A percentile compares a stretch with the other conserved stretches of the same genome.
Conservation (phyloP, 1,284 basidiomycete species). For the Cutaneotrichosporon sp. region DNA sequence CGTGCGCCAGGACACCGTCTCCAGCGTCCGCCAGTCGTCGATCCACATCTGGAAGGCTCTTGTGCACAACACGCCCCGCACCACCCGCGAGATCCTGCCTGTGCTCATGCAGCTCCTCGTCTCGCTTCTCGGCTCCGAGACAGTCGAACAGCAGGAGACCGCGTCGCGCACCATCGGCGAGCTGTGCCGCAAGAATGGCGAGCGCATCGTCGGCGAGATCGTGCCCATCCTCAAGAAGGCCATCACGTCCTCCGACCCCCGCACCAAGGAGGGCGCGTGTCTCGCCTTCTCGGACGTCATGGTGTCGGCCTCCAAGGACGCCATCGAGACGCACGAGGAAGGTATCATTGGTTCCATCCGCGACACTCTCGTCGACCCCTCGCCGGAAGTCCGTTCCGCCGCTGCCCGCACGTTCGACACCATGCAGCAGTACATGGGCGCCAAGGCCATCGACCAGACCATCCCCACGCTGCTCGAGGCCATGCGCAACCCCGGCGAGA, state of each 20-base stretch:
- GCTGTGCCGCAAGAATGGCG: slow-evolving; percentile 93
- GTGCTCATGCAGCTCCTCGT: slow-evolving; percentile 79
- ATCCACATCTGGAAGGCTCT: slow-evolving; percentile 98
- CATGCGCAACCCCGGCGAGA: slow-evolving; percentile 83
- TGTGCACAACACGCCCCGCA: slow-evolving; percentile 63
- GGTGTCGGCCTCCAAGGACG: slow-evolving; percentile 80
- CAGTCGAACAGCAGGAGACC: slow-evolving; percentile 90
- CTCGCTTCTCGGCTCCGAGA: slow-evolving; percentile 71
- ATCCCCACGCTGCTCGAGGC: slow-evolving; percentile 94
- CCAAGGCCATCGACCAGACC: slow-evolving; percentile 92
- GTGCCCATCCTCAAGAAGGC: slow-evolving; percentile 73
- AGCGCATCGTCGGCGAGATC: slow-evolving; percentile 84
- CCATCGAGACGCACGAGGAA: slow-evolving; percentile 87
- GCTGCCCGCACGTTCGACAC: slow-evolving; percentile 94
- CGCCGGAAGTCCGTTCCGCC: slow-evolving; percentile 82
- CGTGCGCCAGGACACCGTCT: slow-evolving; percentile 90
- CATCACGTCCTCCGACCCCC: slow-evolving; percentile 68
- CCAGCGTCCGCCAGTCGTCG: slow-evolving; percentile 84
- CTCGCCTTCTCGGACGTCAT: slow-evolving; percentile 85
- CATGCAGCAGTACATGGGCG: slow-evolving; percentile 81
- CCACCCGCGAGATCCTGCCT: slow-evolving; percentile 91
- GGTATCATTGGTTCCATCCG: slow-evolving; percentile 86
- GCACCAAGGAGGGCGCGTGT: slow-evolving; percentile 85
- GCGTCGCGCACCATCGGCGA: slow-evolving; percentile 84
- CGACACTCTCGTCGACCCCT: slow-evolving; percentile 82